These are phyloP conservation scores for Fusarium secorum DNA, from an alignment of 2,329 filamentous ascomycete species.

Conservation along the genomic window DNA sequence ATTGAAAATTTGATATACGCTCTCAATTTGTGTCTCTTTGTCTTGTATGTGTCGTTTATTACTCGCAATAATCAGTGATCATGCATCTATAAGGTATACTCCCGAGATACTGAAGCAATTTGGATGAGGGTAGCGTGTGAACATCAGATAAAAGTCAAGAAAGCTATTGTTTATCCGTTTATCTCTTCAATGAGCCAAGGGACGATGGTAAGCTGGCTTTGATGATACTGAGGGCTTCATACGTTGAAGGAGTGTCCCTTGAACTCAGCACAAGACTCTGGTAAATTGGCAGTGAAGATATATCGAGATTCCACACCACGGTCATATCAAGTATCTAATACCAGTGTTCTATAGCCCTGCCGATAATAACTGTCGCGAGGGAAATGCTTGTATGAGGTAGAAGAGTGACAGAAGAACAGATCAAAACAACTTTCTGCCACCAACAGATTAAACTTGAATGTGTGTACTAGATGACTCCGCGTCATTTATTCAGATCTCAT, in stretches of 20 bases:
- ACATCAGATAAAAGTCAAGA: too few relatives aligned
- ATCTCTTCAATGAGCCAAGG: not conserved
- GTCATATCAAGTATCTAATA: rapidly evolving
- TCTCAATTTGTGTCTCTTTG: too few relatives aligned
- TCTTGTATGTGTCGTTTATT: not conserved
- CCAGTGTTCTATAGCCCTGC: not conserved
- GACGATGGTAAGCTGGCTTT: not conserved
- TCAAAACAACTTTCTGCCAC: not conserved
- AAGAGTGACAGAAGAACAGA: not conserved
- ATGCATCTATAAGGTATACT: not conserved
- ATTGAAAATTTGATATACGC: rapidly evolving
- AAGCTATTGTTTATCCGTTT: rapidly evolving
- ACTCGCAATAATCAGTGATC: too few relatives aligned
- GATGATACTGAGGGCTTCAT: not conserved
- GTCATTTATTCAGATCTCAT: rapidly evolving
- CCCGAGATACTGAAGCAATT: too few relatives aligned
- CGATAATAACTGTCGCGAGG: not conserved
- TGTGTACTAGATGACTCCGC: rapidly evolving
- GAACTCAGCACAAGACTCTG: too few relatives aligned
- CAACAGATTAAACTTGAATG: not conserved
- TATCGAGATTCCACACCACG: not conserved
- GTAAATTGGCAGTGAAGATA: not conserved
- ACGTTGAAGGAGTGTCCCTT: not conserved
- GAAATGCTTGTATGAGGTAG: not conserved
- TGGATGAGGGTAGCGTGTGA: not conserved